Percentiles rank a stretch among this genome's conserved stretches.
Conservation (phyloP, 2,329 filamentous ascomycete species). For the Hypoxylon sp. region DNA sequence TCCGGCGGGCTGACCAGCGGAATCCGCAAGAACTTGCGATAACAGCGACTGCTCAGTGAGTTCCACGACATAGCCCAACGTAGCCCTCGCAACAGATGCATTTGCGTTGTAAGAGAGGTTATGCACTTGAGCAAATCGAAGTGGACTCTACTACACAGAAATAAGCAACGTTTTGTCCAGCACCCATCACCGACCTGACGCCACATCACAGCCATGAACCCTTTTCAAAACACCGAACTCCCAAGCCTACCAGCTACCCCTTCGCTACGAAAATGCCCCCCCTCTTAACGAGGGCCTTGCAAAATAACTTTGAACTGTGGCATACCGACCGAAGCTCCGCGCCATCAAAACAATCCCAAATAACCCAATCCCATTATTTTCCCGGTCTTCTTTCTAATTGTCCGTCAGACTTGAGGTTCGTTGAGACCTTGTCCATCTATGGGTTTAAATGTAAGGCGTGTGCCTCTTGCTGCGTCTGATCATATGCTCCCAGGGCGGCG, state of each 20-base stretch:
- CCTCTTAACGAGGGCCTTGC: not conserved
- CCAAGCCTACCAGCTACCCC: conserved; percentile 15
- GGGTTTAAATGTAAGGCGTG: conserved; percentile 46
- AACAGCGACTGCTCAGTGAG: not conserved
- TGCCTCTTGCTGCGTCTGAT: conserved; percentile 49
- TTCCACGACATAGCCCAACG: too few relatives aligned
- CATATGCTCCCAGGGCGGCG: conserved; percentile 52
- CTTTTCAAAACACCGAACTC: conserved; percentile 31
- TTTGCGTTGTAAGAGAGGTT: not conserved
- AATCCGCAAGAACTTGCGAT: conserved; percentile 15
- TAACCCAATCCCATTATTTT: conserved; percentile 20
- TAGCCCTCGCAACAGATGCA: not conserved
- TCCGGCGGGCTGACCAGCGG: not conserved
- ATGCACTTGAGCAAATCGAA: not conserved
- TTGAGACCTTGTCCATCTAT: not conserved
- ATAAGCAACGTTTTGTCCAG: not conserved
- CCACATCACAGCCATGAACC: conserved; percentile 18
- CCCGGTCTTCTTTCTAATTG: conserved; percentile 5
- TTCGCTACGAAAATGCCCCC: conserved; percentile 13
- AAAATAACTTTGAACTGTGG: not conserved
- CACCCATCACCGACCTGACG: conserved; percentile 7
- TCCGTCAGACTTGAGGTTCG: not conserved
- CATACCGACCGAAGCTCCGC: conserved; percentile 6
- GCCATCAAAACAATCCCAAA: conserved; percentile 11
- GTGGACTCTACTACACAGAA: not conserved